Percentiles rank a stretch among this genome's conserved stretches.
phyloP scores from a whole-genome alignment of 2,329 filamentous ascomycete species.

The Fusarium begoniae region DNA sequence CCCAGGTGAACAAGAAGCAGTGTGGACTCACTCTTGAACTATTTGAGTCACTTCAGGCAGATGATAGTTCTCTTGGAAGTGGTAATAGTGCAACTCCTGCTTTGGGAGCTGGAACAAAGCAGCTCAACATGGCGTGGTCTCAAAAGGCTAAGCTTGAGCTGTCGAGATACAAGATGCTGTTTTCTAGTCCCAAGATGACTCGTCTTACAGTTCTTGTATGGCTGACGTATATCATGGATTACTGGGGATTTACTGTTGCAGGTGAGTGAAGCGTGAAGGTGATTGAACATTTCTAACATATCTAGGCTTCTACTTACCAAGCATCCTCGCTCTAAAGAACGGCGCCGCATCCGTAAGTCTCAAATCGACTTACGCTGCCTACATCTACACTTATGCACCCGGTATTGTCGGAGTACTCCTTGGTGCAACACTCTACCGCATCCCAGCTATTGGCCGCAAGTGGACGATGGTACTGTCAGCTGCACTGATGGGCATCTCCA shows the following conservation, averaged over 20 bases:
- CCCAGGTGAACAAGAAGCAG: slow-evolving; percentile 49
- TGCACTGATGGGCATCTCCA: slow-evolving; percentile 55
- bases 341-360: slow-evolving; percentile 54
- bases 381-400: slow-evolving; percentile 63
- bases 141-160: slow-evolving; percentile 30
- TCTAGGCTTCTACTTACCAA: slow-evolving; percentile 54
- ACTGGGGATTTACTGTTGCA: slow-evolving; percentile 51
- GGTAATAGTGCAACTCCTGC: slow-evolving; percentile 21
- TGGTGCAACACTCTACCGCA: slow-evolving; percentile 52
- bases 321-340: slow-evolving; percentile 62
- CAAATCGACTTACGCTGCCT: slow-evolving; percentile 59
- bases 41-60: slow-evolving; percentile 43
- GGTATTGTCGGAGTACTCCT: slow-evolving; percentile 61
- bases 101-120: slow-evolving; percentile 28
- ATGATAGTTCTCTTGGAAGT: slow-evolving; percentile 35
- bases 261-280: slow-evolving; percentile 27
- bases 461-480: slow-evolving; percentile 57
- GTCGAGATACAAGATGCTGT: slow-evolving; percentile 47
- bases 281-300: background rate
- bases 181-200: slow-evolving; percentile 46
- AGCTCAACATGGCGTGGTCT: slow-evolving; percentile 16
- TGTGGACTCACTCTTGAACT: slow-evolving; percentile 50
- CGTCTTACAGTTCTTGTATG: slow-evolving; percentile 48
- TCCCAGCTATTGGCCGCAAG: slow-evolving; percentile 52
- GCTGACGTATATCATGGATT: slow-evolving; percentile 52